Evolutionary conservation across 2,329 filamentous ascomycete species (phyloP).

Genomic region (Davidsoniella eucalypti): DNA sequence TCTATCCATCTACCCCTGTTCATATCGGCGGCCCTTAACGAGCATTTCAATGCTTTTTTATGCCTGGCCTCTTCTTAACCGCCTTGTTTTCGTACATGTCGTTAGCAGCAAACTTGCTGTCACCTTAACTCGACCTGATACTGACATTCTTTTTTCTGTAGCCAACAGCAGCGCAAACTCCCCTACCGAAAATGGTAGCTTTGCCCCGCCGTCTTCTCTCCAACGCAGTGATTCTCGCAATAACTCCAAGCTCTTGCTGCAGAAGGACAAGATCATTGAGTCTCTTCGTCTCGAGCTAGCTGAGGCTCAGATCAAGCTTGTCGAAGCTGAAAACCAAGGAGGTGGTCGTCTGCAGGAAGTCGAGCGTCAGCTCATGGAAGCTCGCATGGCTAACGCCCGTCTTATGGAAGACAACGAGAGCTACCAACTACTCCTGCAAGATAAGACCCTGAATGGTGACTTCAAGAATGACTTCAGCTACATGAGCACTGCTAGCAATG

Average conservation of each 20-base stretch:
- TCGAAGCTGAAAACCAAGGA: slow-evolving; percentile 85
- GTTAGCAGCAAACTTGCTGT: neutral
- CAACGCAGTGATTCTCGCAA: slow-evolving; percentile 79
- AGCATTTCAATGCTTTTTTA: neutral
- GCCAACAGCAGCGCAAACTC: slow-evolving; percentile 33
- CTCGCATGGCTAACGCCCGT: slow-evolving; percentile 86
- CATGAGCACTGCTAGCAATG: slow-evolving; percentile 16
- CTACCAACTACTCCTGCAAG: slow-evolving; percentile 85
- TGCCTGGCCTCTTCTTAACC: neutral
- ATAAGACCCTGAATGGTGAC: slow-evolving; percentile 90
- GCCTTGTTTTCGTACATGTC: neutral
- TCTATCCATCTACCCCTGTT: neutral
- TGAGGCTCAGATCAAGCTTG: slow-evolving; percentile 86
- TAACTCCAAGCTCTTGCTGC: slow-evolving; percentile 75
- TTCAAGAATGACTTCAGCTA: slow-evolving; percentile 74
- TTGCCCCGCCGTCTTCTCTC: slow-evolving; percentile 70
- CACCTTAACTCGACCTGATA: neutral
- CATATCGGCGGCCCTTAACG: neutral
- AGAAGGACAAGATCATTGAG: slow-evolving; percentile 95
- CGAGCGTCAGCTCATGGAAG: slow-evolving; percentile 79
- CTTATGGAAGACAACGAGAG: slow-evolving; percentile 98
- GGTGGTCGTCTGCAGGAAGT: slow-evolving; percentile 76
- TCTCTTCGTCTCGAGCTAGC: slow-evolving; percentile 80
- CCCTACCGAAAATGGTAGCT: slow-evolving; percentile 56
- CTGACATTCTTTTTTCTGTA: slow-evolving; percentile 15